Evolutionary conservation across 2,329 filamentous ascomycete species (phyloP), one percentile per base, ranked within the genome.

Genomic region (Tolypocladium inflatum): DNA sequence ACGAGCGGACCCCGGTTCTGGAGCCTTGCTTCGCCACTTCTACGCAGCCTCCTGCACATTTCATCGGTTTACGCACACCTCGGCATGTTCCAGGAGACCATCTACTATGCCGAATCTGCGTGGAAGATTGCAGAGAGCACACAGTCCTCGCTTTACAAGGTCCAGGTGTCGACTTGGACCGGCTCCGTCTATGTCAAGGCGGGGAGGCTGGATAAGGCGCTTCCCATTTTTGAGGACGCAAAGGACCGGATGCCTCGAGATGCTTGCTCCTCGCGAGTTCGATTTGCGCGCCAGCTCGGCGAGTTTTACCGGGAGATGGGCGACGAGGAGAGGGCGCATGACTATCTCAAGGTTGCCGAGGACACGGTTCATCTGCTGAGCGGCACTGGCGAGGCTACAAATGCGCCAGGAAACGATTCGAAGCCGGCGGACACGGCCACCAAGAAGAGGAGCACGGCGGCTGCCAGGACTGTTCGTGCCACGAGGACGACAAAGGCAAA

Each of bases 51-150:
- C 17, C 73, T 86, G 60, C 86, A 91, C 59, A 81, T 96, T 3
- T 91, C 91, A 0, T 81, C 82, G 4, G 77, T 96, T 1, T 96
- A 92, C 64, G 85, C 88, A 1, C 88, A 96, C 63, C 83, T 94
- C 62, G 94, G 94, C 35, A 82, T 96, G 73, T 90, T 91, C 62
- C 86, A 90, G 60, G 93, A 97, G 70, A 93, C 93, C 2, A 75
- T 93, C 0, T 94, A 92, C 69, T 95, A 96, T 64, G 87, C 88
- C 1, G 88, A 97, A 64, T 89, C 94, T 65, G 91, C 91, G 0
- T 78, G 88, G 57, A 90, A 88, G 66, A 82, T 96, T 60, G 90
- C 90, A 26, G 79, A 81, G 59, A 83, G 81, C n/a, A 82, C 89
- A 10, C 77, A 81, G 54, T 86, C 88, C 0, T 78, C 81, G 41